Percentiles rank a stretch among this genome's conserved stretches.
These are phyloP conservation scores for Umbelopsis isabellina DNA, from an alignment of 192 early-diverging fungal genomes.

Conservation along the genomic window DNA sequence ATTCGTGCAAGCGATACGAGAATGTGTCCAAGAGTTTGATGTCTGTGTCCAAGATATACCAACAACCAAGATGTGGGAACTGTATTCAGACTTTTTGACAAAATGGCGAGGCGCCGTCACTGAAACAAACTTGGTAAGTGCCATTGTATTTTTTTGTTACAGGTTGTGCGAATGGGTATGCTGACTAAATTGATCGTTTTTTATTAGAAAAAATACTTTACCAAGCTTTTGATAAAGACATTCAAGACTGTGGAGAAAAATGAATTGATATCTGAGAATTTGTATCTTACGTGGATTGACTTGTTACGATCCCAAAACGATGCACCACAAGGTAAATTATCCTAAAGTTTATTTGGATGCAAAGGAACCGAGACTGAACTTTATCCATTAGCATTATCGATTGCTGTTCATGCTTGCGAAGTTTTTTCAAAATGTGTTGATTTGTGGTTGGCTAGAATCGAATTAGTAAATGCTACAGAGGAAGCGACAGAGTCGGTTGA, in stretches of 20 bases:
- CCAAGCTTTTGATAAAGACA: conserved; percentile 55
- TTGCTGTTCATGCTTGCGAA: conserved; percentile 43
- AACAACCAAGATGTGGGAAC: conserved; percentile 58
- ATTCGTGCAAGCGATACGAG: conserved; percentile 32
- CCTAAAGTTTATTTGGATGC: neutral
- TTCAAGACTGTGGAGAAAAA: conserved; percentile 53
- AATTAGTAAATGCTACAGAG: conserved; percentile 16
- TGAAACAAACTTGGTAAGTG: conserved; percentile 61
- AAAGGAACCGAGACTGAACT: neutral
- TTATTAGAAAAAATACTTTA: conserved; percentile 59
- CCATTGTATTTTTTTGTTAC: neutral
- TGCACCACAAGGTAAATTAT: neutral
- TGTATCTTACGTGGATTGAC: conserved; percentile 60
- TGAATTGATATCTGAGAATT: conserved; percentile 41
- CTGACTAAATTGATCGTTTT: conserved; percentile 34
- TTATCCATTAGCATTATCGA: conserved; percentile 13
- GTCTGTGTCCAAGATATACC: conserved; percentile 39
- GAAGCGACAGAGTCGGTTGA: neutral
- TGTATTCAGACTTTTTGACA: conserved; percentile 65
- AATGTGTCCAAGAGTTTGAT: conserved; percentile 59
- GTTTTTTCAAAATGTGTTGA: conserved; percentile 42
- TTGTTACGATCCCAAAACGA: conserved; percentile 27
- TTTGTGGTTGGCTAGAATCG: conserved; percentile 49
- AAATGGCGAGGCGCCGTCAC: conserved; percentile 44
- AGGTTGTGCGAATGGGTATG: neutral